These are phyloP conservation scores for Fusarium mexicanum DNA, from an alignment of 2,329 filamentous ascomycete genomes.

Conservation along the genomic window DNA sequence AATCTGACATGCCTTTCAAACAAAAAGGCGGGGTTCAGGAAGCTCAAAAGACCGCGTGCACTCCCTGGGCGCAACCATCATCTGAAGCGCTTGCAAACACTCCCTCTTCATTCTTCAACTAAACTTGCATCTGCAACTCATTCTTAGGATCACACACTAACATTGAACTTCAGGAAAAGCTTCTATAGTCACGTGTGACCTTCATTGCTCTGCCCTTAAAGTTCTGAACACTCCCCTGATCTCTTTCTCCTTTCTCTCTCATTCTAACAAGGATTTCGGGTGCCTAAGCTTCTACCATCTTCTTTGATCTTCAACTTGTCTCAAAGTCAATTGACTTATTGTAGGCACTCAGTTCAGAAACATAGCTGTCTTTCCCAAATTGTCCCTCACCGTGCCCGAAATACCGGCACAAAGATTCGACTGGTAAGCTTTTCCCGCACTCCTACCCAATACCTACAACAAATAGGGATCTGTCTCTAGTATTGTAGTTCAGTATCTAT, in stretches of 20 bases:
- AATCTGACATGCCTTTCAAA: not conserved
- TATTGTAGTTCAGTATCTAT: not conserved
- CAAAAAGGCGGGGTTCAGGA: not conserved
- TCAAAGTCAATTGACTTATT: not conserved
- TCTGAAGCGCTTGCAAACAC: not conserved
- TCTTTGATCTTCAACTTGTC: not conserved
- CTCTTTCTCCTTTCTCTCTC: not conserved
- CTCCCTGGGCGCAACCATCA: not conserved
- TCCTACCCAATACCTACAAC: not conserved
- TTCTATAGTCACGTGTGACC: not conserved
- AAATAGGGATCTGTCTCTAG: not conserved
- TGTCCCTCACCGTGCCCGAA: conserved; percentile 3
- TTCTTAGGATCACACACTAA: not conserved
- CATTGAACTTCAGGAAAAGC: not conserved
- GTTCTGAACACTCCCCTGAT: not conserved
- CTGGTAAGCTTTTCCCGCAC: conserved; percentile 11
- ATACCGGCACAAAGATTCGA: not conserved
- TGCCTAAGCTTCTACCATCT: not conserved
- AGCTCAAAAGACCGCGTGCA: not conserved
- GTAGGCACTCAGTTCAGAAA: not conserved
- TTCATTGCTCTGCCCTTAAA: not conserved
- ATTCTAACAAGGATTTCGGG: not conserved
- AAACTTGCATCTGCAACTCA: not conserved
- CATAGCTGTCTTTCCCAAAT: conserved; percentile 5
- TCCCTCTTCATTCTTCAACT: not conserved